Base-by-base conservation (phyloP, 805 yeast species). In the Torulaspora gathmanii region DNA sequence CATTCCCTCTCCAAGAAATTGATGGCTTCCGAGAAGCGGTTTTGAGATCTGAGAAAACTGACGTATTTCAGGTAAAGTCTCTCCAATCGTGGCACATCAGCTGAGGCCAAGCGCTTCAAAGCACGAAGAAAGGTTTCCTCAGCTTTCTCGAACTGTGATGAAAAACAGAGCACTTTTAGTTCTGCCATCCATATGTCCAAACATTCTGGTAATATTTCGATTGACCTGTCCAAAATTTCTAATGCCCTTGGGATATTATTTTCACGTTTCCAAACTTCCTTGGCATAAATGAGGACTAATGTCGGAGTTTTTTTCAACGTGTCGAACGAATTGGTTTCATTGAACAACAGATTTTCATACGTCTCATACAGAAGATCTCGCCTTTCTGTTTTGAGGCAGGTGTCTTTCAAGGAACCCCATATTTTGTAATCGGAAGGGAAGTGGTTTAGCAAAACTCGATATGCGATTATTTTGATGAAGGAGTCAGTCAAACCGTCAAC, bases 161-260 rank as follows among this genome's bases (percentile, higher is more conserved):
- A 64, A 17, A 70, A 70, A 13, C 69, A 65, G 45, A 85, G 86
- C 27, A 88, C 63, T 51, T 86, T 83, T 19, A 83, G 70, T n/a
- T 82, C 72, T 0, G 91, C 91, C 40, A 83, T 67, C 86, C 88
- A 82, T 8, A 87, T 59, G 19, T 74, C 77, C 48, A 78, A 82
- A 48, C 68, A 70, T 0, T 63, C 51, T 1, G 82, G 76, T 7
- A 75, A 63, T 2, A 53, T 43, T 4, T 66, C 57, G 34, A 75
- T 59, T 0, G 84, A 83, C 11, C 70, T 65, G 2, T 67, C 57
- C 5, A 89, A 64, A 3, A 86, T 75, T 1, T 57, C 53, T 42
- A 81, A 67, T 0, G 95, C 84, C 3, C 69, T 74, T 1, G 58
- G 65, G 1, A 74, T 54, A 52, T 83, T 79, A 1, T 68, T 58